A percentile compares a stretch with the other conserved stretches of the same genome.
Conservation (phyloP, 2,329 filamentous ascomycete species). For the Diaporthe destruens region DNA sequence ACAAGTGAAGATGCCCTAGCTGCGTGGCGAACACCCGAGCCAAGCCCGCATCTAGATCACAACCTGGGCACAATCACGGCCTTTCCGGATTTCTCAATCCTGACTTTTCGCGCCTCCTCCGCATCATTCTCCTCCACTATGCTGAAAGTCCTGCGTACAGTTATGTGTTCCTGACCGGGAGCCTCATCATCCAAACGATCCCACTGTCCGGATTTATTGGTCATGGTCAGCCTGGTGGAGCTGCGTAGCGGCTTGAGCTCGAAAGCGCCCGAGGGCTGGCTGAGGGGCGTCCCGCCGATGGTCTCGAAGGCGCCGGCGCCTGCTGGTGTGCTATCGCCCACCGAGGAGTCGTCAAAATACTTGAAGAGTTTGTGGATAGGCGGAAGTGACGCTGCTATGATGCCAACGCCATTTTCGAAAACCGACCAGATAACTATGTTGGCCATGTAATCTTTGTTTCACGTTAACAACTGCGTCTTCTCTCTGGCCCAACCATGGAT, state of each 20-base stretch:
- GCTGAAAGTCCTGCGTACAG: constrained; percentile 6
- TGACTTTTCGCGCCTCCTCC: background rate
- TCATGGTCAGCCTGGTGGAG: background rate
- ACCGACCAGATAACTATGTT: constrained; percentile 63
- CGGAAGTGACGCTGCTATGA: constrained; percentile 51
- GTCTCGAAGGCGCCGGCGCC: constrained; percentile 13
- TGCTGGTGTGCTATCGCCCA: background rate
- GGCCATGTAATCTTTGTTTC: constrained; percentile 44
- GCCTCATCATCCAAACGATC: background rate
- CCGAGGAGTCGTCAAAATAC: constrained; percentile 5
- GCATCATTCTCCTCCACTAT: constrained; percentile 3
- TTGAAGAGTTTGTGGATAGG: constrained; percentile 33
- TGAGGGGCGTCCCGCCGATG: constrained; percentile 22
- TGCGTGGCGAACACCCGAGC: no score
- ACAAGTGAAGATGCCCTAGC: no score
- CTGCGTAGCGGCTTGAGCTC: constrained; percentile 11
- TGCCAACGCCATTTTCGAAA: constrained; percentile 53
- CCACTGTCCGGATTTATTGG: background rate
- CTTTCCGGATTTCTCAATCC: background rate
- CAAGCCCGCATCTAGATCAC: background rate
- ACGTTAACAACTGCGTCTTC: background rate
- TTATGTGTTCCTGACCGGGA: background rate
- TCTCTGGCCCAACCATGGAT: background rate
- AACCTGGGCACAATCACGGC: background rate
- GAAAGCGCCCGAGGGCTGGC: background rate